Conservation (phyloP, 192 early-diverging fungal genomes). For the Coemansia sp. region DNA sequence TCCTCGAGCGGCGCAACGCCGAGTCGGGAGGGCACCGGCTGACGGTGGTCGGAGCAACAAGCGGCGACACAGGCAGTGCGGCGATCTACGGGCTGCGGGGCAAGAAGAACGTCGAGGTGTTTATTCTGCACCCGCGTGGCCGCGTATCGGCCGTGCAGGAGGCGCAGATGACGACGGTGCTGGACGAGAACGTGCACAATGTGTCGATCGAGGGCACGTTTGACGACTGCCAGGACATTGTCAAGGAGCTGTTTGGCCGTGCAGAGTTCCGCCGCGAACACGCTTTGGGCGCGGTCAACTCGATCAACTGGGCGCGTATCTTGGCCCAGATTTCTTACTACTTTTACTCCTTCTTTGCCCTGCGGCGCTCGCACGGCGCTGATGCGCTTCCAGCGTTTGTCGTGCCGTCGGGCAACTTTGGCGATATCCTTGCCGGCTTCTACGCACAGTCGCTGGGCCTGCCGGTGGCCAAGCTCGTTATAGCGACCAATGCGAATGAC, state of each 20-base stretch:
- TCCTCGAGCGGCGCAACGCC: slow-evolving; percentile 75
- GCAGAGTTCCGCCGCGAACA: slow-evolving; percentile 69
- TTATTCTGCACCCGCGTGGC: slow-evolving; percentile 88
- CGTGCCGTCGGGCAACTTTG: slow-evolving; percentile 99
- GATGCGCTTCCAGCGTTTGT: slow-evolving; percentile 57
- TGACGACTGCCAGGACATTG: slow-evolving; percentile 96
- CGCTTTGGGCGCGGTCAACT: slow-evolving; percentile 92
- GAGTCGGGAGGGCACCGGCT: slow-evolving; percentile 53
- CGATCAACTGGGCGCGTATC: slow-evolving; percentile 99
- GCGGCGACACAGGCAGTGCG: slow-evolving; percentile 96
- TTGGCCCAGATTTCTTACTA: slow-evolving; percentile 96
- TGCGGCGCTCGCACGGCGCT: slow-evolving; percentile 34
- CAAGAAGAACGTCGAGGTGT: slow-evolving; percentile 90
- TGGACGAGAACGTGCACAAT: slow-evolving; percentile 91
- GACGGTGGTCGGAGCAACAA: slow-evolving; percentile 93
- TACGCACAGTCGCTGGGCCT: slow-evolving; percentile 91
- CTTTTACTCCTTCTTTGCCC: slow-evolving; percentile 86
- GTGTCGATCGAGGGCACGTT: slow-evolving; percentile 92
- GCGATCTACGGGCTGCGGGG: slow-evolving; percentile 95
- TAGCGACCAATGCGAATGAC: slow-evolving; percentile 98
- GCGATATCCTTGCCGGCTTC: slow-evolving; percentile 89
- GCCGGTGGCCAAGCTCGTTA: slow-evolving; percentile 73
- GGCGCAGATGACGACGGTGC: slow-evolving; percentile 96
- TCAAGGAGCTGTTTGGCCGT: slow-evolving; percentile 87
- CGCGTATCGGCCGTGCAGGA: slow-evolving; percentile 94